Evolutionary conservation across 73 alveolate genomes (phyloP).

Genomic region (Loxodes magnus): DNA sequence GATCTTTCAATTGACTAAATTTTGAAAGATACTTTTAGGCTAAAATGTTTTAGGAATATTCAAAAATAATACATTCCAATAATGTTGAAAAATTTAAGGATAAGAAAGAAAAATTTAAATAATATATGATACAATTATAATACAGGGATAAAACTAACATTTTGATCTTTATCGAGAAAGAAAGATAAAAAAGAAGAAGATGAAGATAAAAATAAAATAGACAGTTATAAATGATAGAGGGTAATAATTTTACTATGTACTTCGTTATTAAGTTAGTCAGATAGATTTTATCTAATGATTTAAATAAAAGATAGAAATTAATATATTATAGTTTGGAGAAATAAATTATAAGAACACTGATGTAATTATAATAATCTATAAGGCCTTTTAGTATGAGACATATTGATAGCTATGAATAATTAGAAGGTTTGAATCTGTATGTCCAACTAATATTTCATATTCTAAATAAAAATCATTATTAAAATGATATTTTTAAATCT

Average conservation of each 20-base stretch:
- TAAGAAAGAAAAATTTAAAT: slow-evolving; percentile 45
- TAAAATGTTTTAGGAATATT: slow-evolving; percentile 94
- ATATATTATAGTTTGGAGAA: no score
- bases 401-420: no score
- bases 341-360: no score
- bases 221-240: slow-evolving; percentile 98
- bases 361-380: no score
- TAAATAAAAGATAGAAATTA: no score
- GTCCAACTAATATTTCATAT: no score
- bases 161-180: slow-evolving; percentile 88
- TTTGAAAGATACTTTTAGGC: slow-evolving; percentile 98
- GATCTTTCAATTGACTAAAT: slow-evolving; percentile 75
- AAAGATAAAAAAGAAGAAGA: slow-evolving; percentile 84
- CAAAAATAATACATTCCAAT: slow-evolving; percentile 86
- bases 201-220: slow-evolving; percentile 84
- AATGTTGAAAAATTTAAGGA: slow-evolving; percentile 51
- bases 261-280: slow-evolving; percentile 70
- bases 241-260: slow-evolving; percentile 88
- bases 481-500: no score
- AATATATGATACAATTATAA: slow-evolving; percentile 76
- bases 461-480: no score
- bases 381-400: no score
- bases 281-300: no score
- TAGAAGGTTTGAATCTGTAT: no score
- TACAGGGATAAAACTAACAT: slow-evolving; percentile 77